Base-by-base conservation (phyloP, 148 eudicot species). In the Oxyria digyna region DNA sequence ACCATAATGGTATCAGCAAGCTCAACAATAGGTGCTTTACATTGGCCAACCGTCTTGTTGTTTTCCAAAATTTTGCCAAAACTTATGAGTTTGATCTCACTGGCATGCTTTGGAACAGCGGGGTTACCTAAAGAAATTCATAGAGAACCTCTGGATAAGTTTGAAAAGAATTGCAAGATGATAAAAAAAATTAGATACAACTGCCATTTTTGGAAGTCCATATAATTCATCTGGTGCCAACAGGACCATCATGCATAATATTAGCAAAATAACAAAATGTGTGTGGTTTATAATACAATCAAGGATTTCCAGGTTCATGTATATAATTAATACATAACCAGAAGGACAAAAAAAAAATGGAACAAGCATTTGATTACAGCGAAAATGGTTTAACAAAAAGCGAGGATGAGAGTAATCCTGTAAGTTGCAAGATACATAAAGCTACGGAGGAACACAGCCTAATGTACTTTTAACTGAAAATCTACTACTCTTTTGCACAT, bases 61-160 rank as follows among this genome's bases (percentile, higher is more conserved):
- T 93, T 93, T 72, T 93, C 98, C 85, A 93, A 75, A 75, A 93
- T 83, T 74, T 90, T 93, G 24, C 98, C 98, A 70, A 82, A 87
- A 78, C 83, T 86, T 78, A 93, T 93, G 67, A 93, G 78, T 69
- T 93, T 93, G 72, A 93, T 83, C 78, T 93, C 98, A 77, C 76
- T 93, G 37, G 90, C 95, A n/a, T 79, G 81, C 75, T 86, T 93
- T 29, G 98, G 96, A 48, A 78, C 76, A 75, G 86, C 76, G 72
- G 78, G 86, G 70, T 87, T 89, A 74, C 91, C 96, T 89, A 73
- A 64, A 26, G 10, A 14, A 59, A 29, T 31, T 15, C 37, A 29
- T 4, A 29, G 18, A 31, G 35, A 27, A 1, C 5, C 1, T 59
- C 6, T 59, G 20, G 38, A 59, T 59, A 29, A 59, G 65, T 59